These are phyloP conservation scores for Ilex asprella DNA, from an alignment of 257 asterid genomes.

Conservation along the genomic window DNA sequence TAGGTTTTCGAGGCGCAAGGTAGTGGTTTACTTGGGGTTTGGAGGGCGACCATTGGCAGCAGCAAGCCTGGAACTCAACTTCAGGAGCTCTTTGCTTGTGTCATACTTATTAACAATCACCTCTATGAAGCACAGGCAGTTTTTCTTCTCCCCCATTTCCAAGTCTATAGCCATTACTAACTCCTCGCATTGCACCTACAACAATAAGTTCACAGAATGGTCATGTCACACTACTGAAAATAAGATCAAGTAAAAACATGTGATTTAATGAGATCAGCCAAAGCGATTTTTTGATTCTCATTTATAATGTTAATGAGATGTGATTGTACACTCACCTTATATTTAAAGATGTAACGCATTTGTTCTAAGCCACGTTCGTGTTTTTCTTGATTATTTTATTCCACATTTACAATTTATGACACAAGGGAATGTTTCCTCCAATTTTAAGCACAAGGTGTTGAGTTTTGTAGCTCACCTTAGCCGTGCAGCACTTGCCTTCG, in stretches of 20 bases:
- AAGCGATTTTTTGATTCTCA: no score
- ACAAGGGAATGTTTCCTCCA: no score
- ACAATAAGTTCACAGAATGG: not conserved
- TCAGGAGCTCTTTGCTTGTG: slow-evolving; percentile 84
- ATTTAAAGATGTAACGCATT: no score
- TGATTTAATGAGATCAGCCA: no score
- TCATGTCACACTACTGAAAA: not conserved
- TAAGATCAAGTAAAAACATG: no score
- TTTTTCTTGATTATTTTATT: no score
- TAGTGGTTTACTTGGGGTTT: slow-evolving; percentile 43
- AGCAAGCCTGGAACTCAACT: slow-evolving; percentile 82
- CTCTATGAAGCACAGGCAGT: slow-evolving; percentile 69
- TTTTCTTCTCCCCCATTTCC: slow-evolving; percentile 48
- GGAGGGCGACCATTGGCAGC: slow-evolving; percentile 85
- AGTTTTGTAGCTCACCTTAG: slow-evolving; percentile 41
- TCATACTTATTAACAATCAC: slow-evolving; percentile 83
- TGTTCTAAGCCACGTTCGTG: no score
- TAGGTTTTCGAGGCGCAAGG: no score
- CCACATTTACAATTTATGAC: no score
- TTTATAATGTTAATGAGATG: no score
- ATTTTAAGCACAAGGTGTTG: no score
- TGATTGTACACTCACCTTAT: no score
- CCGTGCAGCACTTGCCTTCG: slow-evolving; percentile 84
- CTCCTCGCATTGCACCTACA: slow-evolving; percentile 57
- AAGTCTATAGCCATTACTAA: slow-evolving; percentile 52